Percentiles rank a stretch among this genome's conserved stretches.
Evolutionary conservation across 306 rosid species (phyloP).

Genomic region (Quercus berberidifolia): DNA sequence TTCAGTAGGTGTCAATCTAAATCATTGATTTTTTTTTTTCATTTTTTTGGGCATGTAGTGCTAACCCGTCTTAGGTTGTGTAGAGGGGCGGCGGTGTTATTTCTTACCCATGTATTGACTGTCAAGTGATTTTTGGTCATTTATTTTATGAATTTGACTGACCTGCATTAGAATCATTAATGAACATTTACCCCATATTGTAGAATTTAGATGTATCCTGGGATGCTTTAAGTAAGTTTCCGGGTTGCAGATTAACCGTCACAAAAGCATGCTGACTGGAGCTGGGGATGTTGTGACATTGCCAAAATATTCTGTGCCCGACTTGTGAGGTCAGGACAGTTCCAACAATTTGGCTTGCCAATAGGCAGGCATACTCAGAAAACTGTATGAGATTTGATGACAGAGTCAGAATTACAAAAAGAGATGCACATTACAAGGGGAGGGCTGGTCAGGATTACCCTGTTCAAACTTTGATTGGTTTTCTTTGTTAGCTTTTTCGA

Average conservation of each 20-base stretch:
- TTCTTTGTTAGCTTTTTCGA: conserved; percentile 16
- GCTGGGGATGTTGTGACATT: conserved; percentile 26
- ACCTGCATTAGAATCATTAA: conserved; percentile 26
- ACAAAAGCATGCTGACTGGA: conserved; percentile 46
- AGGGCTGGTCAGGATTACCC: conserved; percentile 17
- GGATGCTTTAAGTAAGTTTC: conserved; percentile 66
- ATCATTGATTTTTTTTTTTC: not conserved
- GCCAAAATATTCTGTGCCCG: conserved; percentile 35
- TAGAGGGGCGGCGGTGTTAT: not conserved
- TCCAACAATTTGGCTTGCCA: conserved; percentile 38
- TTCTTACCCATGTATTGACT: not conserved
- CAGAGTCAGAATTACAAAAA: conserved; percentile 21
- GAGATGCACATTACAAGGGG: conserved; percentile 14
- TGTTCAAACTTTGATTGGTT: conserved; percentile 21
- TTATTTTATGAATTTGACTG: conserved; percentile 10
- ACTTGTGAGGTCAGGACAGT: conserved; percentile 39
- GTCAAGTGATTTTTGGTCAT: conserved; percentile 4
- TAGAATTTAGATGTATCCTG: conserved; percentile 50
- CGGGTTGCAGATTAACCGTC: conserved; percentile 68
- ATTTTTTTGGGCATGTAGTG: not conserved
- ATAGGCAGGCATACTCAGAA: conserved; percentile 33
- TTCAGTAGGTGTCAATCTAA: not conserved
- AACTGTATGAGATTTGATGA: conserved; percentile 32
- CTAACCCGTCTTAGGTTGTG: not conserved
- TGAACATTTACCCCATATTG: conserved; percentile 29